phyloP scores from a whole-genome alignment of 2,329 filamentous ascomycete species.

The Aspergillus pseudotamarii region DNA sequence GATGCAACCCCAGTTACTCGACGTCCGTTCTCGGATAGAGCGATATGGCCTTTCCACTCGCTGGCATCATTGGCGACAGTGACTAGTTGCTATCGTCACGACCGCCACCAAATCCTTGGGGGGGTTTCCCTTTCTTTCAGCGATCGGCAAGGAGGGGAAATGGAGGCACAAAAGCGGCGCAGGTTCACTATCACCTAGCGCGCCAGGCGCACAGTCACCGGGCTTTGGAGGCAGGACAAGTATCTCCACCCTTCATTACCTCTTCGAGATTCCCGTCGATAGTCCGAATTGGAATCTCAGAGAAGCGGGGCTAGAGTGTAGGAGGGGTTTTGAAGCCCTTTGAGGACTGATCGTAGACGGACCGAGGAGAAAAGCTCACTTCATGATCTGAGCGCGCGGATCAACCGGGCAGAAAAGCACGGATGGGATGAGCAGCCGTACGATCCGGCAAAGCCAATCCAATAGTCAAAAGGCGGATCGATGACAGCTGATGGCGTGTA shows the following conservation, averaged over 20 bases:
- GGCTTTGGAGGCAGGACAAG: background rate
- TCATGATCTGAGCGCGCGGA: background rate
- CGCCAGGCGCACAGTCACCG: background rate
- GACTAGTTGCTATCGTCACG: background rate
- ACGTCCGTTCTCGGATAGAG: background rate
- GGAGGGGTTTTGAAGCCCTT: background rate
- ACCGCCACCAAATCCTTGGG: background rate
- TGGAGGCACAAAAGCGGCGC: background rate
- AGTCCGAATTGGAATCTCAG: background rate
- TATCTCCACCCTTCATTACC: background rate
- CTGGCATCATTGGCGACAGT: background rate
- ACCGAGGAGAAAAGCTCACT: background rate
- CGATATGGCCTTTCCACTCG: background rate
- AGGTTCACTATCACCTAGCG: background rate
- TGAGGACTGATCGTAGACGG: background rate
- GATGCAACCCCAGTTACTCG: background rate
- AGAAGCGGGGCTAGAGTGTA: background rate
- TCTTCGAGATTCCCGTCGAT: background rate
- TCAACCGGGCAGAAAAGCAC: background rate
- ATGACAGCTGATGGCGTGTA: conserved; percentile 15
- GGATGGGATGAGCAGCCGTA: background rate
- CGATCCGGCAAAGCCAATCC: conserved; percentile 1
- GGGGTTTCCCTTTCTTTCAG: background rate
- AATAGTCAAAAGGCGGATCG: background rate
- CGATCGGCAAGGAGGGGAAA: background rate